Evolutionary conservation across 2,329 filamentous ascomycete species (phyloP).

Genomic region (Botryotinia convoluta): DNA sequence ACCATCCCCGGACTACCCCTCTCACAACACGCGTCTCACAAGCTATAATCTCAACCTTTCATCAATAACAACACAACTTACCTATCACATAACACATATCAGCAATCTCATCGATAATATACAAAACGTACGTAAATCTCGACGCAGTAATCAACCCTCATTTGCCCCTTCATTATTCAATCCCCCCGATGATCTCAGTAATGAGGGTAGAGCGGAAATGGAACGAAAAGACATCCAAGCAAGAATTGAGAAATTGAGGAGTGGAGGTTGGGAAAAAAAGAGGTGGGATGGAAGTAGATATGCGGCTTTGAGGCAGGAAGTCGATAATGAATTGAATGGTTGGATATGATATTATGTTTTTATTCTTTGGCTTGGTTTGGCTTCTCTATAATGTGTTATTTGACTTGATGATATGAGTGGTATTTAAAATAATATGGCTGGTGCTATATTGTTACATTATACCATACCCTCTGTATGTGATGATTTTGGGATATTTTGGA

Average conservation of each 20-base stretch:
- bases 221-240: slow-evolving; percentile 15
- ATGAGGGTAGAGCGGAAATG: neutral
- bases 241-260: slow-evolving; percentile 27
- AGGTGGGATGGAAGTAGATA: slow-evolving; percentile 33
- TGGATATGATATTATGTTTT: slow-evolving; percentile 2
- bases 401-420: slow-evolving; percentile 3
- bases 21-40: neutral
- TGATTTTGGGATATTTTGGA: neutral
- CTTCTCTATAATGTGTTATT: neutral
- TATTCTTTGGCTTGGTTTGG: neutral
- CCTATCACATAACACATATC: slow-evolving; percentile 19
- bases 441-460: neutral
- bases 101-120: slow-evolving; percentile 26
- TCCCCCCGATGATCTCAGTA: slow-evolving; percentile 1
- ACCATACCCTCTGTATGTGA: neutral
- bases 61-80: slow-evolving; percentile 21
- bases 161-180: neutral
- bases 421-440: neutral
- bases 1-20: neutral
- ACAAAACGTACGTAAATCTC: slow-evolving; percentile 22
- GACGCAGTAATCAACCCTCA: slow-evolving; percentile 27
- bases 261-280: slow-evolving; percentile 28
- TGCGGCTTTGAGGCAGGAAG: slow-evolving; percentile 32
- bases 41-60: slow-evolving; percentile 24
- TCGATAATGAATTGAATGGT: slow-evolving; percentile 13